Evolutionary conservation across 2,329 filamentous ascomycete genomes (phyloP), one percentile per base, ranked within the genome.

Genomic region (Epicoccum sorghinum): DNA sequence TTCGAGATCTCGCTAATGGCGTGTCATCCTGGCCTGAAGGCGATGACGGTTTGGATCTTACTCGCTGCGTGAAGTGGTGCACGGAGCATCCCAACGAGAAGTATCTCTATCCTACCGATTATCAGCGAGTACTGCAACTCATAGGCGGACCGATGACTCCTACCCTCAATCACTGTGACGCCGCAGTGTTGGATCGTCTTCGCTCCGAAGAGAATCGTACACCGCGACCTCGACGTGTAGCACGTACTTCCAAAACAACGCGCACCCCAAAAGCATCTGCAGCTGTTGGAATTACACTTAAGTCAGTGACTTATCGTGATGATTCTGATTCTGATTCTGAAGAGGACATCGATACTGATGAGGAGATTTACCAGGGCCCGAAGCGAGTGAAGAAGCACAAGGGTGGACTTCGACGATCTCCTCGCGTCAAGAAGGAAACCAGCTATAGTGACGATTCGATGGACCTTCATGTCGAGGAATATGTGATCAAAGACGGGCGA

Each of bases 21-120:
- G 61, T 72, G 14, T 61, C 66, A 23, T 23, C 51, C 18, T 60
- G 65, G 18, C 69, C 68, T 1, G 30, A 45, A 0, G 61, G 60
- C 4, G 12, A 43, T 12, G 69, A 70, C 33, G 68, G 66, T 10
- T 59, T 71, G 3, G 69, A 72, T 33, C 57, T 72, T 12, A 60
- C 65, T 1, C 65, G 66, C 14, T 68, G 64, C 32, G 60, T 71
- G 1, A 23, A 55, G 10, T 64, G 68, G 41, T 59, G 61, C 23
- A 6, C 61, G 5, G 33, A 59, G 3, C 54, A 71, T 25, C 46
- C 45, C 5, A 41, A 66, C 4, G 63, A 66, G 18, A 32, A 52
- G 4, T 69, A 63, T 58, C 38, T 49, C 7, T 72, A 67, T 14
- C 69, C 66, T 0, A 55, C 40, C 1, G 65, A 72, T n/a, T 70